These are phyloP conservation scores for Cladobotryum mycophilum DNA, from an alignment of 2,329 filamentous ascomycete species.

Conservation along the genomic window DNA sequence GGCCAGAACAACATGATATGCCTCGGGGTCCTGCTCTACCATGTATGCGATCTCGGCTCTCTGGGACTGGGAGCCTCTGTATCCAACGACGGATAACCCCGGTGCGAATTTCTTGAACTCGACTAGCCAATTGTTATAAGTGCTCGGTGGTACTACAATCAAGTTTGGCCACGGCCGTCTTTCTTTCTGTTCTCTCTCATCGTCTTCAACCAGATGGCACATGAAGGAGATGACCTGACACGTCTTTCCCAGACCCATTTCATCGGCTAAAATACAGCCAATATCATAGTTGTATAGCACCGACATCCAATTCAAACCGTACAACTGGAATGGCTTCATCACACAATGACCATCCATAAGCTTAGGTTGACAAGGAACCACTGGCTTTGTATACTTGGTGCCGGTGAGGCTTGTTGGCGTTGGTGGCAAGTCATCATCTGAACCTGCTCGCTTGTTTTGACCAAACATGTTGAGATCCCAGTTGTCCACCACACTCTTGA, in stretches of 20 bases:
- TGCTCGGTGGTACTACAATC: slow-evolving; percentile 87
- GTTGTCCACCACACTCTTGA: slow-evolving; percentile 39
- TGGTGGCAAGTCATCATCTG: slow-evolving; percentile 32
- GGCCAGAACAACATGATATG: slow-evolving; percentile 57
- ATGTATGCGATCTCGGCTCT: slow-evolving; percentile 61
- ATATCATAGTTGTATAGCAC: slow-evolving; percentile 73
- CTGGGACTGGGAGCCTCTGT: slow-evolving; percentile 59
- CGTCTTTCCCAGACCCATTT: slow-evolving; percentile 96
- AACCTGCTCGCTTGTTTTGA: slow-evolving; percentile 27
- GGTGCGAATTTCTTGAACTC: slow-evolving; percentile 89
- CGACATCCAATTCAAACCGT: slow-evolving; percentile 90
- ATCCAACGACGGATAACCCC: slow-evolving; percentile 64
- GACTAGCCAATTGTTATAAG: slow-evolving; percentile 89
- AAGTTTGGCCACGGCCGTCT: slow-evolving; percentile 62
- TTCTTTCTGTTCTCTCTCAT: slow-evolving; percentile 24
- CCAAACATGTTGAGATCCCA: slow-evolving; percentile 47
- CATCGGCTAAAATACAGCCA: slow-evolving; percentile 89
- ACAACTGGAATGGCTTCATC: slow-evolving; percentile 90
- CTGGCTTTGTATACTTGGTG: slow-evolving; percentile 33
- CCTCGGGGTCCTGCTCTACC: slow-evolving; percentile 56
- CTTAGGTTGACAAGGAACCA: slow-evolving; percentile 58
- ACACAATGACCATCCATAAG: slow-evolving; percentile 69
- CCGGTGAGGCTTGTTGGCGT: slow-evolving; percentile 36
- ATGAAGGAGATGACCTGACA: slow-evolving; percentile 93
- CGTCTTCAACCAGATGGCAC: slow-evolving; percentile 69